These are phyloP conservation scores for Sugiyamaella grinbergsii DNA, from an alignment of 1,139 yeast genomes.

Conservation along the genomic window DNA sequence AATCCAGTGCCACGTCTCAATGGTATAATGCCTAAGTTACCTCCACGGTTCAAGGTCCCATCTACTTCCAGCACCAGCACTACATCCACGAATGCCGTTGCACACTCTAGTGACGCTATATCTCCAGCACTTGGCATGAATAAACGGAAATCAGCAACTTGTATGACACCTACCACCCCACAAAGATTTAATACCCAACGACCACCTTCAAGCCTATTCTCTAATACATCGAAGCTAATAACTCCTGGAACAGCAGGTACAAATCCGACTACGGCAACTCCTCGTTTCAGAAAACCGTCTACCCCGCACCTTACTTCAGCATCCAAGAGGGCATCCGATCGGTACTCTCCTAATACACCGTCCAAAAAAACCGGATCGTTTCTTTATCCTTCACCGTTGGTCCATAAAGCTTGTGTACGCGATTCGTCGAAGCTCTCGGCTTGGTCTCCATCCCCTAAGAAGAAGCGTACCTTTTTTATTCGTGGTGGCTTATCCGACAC, in stretches of 20 bases:
- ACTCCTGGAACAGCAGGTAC: not conserved
- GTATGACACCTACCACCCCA: conserved; percentile 3
- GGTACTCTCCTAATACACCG: conserved; percentile 7
- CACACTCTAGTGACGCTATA: not conserved
- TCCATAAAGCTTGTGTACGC: not conserved
- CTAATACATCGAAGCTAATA: not conserved
- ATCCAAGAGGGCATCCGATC: not conserved
- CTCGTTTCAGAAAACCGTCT: not conserved
- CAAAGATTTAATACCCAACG: conserved; percentile 2
- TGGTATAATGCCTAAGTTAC: not conserved
- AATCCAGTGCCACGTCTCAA: no score
- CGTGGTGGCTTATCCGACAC: conserved; percentile 22
- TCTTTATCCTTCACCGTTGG: conserved; percentile 6
- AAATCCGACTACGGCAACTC: not conserved
- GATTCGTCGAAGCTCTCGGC: not conserved
- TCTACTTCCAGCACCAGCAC: not conserved
- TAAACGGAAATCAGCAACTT: not conserved
- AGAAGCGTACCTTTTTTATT: conserved; percentile 18
- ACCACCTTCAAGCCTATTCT: not conserved
- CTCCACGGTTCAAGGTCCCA: conserved; percentile 5
- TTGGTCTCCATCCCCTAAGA: conserved; percentile 27
- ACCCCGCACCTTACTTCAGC: not conserved
- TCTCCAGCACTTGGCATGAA: not conserved
- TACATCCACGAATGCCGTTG: no score
- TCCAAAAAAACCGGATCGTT: conserved; percentile 1